Percentiles rank a stretch among this genome's conserved stretches.
Conservation (phyloP, 1,139 yeast genomes). For the Diutina siamensis region DNA sequence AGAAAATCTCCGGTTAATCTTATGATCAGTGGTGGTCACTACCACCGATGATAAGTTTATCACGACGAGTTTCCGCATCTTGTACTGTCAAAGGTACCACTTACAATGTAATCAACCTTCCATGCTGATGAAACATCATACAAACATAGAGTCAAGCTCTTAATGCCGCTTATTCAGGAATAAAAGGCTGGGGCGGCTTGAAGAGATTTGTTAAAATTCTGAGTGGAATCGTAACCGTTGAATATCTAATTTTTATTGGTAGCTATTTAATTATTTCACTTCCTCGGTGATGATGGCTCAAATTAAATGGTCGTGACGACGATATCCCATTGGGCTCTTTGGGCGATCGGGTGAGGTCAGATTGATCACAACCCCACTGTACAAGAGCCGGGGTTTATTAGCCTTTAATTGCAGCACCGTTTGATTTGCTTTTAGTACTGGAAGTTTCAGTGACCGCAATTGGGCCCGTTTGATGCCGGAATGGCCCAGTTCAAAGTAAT, state of each 20-base stretch:
- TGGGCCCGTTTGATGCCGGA: not conserved
- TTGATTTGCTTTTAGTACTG: not conserved
- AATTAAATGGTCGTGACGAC: not conserved
- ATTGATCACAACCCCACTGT: not conserved
- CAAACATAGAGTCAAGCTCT: constrained; percentile 6
- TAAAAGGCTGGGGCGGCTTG: constrained; percentile 5
- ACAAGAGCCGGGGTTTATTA: not conserved
- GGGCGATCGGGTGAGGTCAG: not conserved
- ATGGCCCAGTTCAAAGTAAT: not conserved
- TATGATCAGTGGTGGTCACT: not conserved
- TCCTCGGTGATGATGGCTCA: not conserved
- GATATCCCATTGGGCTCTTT: not conserved
- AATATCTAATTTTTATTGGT: not conserved
- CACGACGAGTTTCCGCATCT: not conserved
- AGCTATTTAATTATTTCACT: not conserved
- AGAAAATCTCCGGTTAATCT: not conserved
- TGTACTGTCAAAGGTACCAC: constrained; percentile 4
- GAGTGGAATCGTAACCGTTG: not conserved
- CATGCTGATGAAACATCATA: constrained; percentile 6
- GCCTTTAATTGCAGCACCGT: not conserved
- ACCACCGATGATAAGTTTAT: not conserved
- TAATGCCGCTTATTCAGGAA: constrained; percentile 6
- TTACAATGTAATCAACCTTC: not conserved
- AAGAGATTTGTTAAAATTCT: constrained; percentile 2
- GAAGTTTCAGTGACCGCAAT: not conserved